phyloP scores from a whole-genome alignment of 192 early-diverging fungal genomes.

The Coemansia sp. region DNA sequence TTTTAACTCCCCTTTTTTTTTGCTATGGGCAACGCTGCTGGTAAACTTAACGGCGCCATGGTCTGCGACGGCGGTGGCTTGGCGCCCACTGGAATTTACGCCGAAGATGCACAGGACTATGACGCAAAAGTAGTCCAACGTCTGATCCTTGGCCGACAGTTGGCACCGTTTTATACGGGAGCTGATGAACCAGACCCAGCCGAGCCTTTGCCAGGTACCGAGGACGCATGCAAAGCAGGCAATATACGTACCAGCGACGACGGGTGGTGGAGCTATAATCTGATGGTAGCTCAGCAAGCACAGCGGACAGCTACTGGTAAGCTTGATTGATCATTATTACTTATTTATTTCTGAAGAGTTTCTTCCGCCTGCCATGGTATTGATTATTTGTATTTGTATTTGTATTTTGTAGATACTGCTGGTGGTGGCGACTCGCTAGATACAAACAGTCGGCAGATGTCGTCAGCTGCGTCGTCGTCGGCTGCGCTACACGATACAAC shows the following conservation, averaged over 20 bases:
- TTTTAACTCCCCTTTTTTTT: neutral
- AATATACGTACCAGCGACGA: constrained; percentile 19
- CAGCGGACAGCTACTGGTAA: constrained; percentile 13
- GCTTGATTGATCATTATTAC: neutral
- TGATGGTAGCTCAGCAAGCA: constrained; percentile 50
- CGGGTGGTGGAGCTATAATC: constrained; percentile 59
- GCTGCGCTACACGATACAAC: neutral
- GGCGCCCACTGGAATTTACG: constrained; percentile 70
- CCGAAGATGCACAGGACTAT: constrained; percentile 72
- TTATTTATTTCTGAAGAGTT: no score
- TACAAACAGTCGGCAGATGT: constrained; percentile 19
- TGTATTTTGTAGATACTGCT: neutral
- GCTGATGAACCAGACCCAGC: constrained; percentile 64
- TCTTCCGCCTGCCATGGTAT: no score
- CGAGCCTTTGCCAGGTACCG: neutral
- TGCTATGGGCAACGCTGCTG: constrained; percentile 51
- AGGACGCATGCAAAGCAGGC: neutral
- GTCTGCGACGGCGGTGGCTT: constrained; percentile 68
- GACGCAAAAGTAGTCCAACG: constrained; percentile 71
- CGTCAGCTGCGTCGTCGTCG: constrained; percentile 22
- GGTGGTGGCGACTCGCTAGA: neutral
- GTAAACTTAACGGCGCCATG: constrained; percentile 42
- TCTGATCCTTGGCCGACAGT: constrained; percentile 71
- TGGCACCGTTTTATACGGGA: constrained; percentile 91
- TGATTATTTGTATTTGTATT: neutral